Percentiles rank a stretch among this genome's conserved stretches.
Conservation (phyloP, 805 yeast species). For the Ogataea nakhonphanomensis region DNA sequence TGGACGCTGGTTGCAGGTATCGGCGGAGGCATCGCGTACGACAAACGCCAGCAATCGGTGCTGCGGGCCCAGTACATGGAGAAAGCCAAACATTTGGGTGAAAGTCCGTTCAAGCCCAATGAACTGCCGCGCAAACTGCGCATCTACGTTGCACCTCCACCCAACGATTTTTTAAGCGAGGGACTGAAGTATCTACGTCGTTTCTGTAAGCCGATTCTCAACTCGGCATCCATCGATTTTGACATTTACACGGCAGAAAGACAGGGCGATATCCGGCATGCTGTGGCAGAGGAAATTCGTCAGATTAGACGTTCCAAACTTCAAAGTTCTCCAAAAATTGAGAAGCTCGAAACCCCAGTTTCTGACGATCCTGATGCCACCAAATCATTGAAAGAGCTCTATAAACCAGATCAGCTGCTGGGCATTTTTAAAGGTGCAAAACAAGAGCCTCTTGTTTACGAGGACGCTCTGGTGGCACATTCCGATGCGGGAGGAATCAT, state of each 20-base stretch:
- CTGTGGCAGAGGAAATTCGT: slow-evolving; percentile 82
- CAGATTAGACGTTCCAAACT: slow-evolving; percentile 51
- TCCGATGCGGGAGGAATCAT: slow-evolving; percentile 75
- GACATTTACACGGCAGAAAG: slow-evolving; percentile 72
- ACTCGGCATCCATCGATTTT: slow-evolving; percentile 80
- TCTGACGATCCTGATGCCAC: slow-evolving; percentile 23
- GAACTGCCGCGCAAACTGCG: slow-evolving; percentile 70
- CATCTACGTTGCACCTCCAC: slow-evolving; percentile 94
- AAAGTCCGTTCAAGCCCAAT: slow-evolving; percentile 40
- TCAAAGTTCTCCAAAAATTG: slow-evolving; percentile 9
- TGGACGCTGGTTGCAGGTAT: slow-evolving; percentile 65
- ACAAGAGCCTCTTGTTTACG: slow-evolving; percentile 25
- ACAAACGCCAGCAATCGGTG: slow-evolving; percentile 66
- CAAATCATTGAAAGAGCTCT: slow-evolving; percentile 35
- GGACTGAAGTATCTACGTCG: slow-evolving; percentile 70
- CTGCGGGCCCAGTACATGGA: slow-evolving; percentile 64
- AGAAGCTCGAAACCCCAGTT: slow-evolving; percentile 7
- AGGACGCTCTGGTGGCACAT: slow-evolving; percentile 47
- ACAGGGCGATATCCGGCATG: slow-evolving; percentile 83
- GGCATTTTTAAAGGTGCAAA: slow-evolving; percentile 46
- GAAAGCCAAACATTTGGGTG: slow-evolving; percentile 52
- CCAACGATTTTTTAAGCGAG: slow-evolving; percentile 80
- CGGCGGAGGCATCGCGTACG: slow-evolving; percentile 78
- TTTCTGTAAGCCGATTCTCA: slow-evolving; percentile 80
- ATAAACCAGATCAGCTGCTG: slow-evolving; percentile 44